These are phyloP conservation scores for Mortierella polycephala DNA, from an alignment of 371 early-diverging fungal species.

Conservation along the genomic window DNA sequence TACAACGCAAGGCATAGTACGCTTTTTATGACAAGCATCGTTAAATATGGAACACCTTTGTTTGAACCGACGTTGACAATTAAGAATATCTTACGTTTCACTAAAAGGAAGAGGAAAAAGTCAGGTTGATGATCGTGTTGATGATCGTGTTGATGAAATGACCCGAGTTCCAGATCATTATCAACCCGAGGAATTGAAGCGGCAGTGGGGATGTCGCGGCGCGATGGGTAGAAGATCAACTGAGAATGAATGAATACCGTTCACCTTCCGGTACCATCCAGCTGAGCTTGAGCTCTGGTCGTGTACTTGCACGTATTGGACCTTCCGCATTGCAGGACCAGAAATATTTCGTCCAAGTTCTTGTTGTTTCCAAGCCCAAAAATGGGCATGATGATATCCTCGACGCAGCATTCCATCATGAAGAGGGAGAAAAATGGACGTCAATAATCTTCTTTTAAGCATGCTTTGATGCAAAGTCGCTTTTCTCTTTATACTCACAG, in stretches of 20 bases:
- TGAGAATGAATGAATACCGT: neutral
- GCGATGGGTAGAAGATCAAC: neutral
- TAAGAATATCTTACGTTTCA: slow-evolving; percentile 18
- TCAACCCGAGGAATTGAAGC: neutral
- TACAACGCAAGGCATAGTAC: slow-evolving; percentile 17
- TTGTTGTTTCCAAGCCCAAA: slow-evolving; percentile 23
- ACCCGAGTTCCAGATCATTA: slow-evolving; percentile 39
- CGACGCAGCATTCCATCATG: slow-evolving; percentile 1
- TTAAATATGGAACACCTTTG: neutral
- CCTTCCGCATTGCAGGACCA: slow-evolving; percentile 17
- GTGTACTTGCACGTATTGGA: slow-evolving; percentile 5
- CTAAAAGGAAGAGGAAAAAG: slow-evolving; percentile 17
- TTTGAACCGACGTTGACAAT: neutral
- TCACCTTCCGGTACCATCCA: slow-evolving; percentile 10
- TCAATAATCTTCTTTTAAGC: neutral
- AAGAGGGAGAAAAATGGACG: neutral
- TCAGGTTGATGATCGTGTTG: slow-evolving; percentile 22
- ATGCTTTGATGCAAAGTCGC: neutral
- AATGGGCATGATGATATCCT: slow-evolving; percentile 31
- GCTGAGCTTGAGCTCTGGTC: slow-evolving; percentile 10
- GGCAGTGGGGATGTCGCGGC: neutral
- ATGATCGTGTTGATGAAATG: slow-evolving; percentile 24
- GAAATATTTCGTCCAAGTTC: slow-evolving; percentile 25
- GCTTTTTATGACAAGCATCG: neutral
- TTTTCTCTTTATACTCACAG: slow-evolving; percentile 12